phyloP scores from a whole-genome alignment of 306 rosid genomes.

The Carpinus fangiana region DNA sequence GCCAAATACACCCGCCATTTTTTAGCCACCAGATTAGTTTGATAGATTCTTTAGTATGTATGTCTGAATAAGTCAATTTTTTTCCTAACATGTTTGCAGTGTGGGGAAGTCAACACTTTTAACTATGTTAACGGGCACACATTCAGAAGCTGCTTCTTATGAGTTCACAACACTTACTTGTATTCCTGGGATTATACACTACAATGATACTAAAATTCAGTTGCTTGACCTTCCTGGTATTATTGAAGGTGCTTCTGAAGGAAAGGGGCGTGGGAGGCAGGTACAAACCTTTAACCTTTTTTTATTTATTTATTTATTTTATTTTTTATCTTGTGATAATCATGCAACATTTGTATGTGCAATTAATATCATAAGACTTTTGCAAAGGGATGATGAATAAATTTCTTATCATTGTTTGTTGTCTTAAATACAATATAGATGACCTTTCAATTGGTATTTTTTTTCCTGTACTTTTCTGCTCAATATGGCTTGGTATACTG shows the following conservation, averaged over 20 bases:
- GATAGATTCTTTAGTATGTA: background rate
- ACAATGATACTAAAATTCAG: conserved; percentile 97
- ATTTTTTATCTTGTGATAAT: conserved; percentile 18
- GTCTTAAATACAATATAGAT: background rate
- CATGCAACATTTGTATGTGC: conserved; percentile 4
- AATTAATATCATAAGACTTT: background rate
- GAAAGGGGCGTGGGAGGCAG: conserved; percentile 99
- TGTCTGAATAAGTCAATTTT: conserved; percentile 8
- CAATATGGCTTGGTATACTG: conserved; percentile 19
- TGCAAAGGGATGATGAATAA: background rate
- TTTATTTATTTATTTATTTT: no score
- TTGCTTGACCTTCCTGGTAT: conserved; percentile 99
- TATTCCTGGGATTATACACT: conserved; percentile 95
- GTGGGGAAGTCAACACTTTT: conserved; percentile 98
- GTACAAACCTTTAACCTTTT: conserved; percentile 40
- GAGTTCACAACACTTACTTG: conserved; percentile 98
- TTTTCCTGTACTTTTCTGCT: background rate
- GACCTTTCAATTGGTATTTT: background rate
- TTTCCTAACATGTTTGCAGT: conserved; percentile 47
- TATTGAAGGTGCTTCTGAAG: conserved; percentile 99
- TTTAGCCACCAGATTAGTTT: background rate
- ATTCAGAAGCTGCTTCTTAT: conserved; percentile 95
- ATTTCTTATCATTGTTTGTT: background rate
- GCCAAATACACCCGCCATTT: background rate
- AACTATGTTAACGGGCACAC: conserved; percentile 96